Evolutionary conservation across 306 rosid genomes (phyloP), one percentile per base, ranked within the genome.

Genomic region (Heteromeles arbutifolia): DNA sequence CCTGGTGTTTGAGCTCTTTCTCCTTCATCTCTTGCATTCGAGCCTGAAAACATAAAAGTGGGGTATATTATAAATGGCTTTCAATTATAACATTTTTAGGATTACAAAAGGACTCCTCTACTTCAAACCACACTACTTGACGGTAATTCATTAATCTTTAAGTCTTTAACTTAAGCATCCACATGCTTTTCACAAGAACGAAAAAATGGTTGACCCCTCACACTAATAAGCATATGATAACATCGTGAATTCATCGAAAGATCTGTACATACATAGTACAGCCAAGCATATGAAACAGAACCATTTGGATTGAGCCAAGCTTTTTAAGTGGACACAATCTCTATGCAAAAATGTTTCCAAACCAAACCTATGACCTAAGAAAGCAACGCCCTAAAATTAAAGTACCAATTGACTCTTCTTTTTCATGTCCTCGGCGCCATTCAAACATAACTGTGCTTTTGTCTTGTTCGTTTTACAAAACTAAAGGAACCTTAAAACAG

Each of bases 1-100:
- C 91, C 52, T 83, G 86, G 80, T 89, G 87, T 83, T 84, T 87
- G 65, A 90, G 90, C 77, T 95, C 98, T 77, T 90, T 95, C 69
- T 92, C 98, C 85, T 90, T 95, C 91, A 95, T 95, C 86, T 90
- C 98, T 83, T 90, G 92, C 96, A 95, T 90, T 70, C 97, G 90
- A 72, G 98, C 97, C 98, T 95, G 88, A 58, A 74, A 79, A 72
- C 31, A 63, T 5, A 73, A 29, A 61, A 71, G 59, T 12, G 12
- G 24, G 21, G 17, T 59, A 13, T 11, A 11, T 59, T 25, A 17
- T 4, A 67, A 44, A 74, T 24, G 19, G 21, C 59, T 10, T 26
- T 28, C 29, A 43, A 73, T 31, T 34, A 52, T 74, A 50, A 74
- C 22, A 70, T 24, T 22, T 48, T 18, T 52, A 62, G 67, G 39